Base-by-base conservation (phyloP, 768 basidiomycete genomes). In the Pisolithus marmoratus region DNA sequence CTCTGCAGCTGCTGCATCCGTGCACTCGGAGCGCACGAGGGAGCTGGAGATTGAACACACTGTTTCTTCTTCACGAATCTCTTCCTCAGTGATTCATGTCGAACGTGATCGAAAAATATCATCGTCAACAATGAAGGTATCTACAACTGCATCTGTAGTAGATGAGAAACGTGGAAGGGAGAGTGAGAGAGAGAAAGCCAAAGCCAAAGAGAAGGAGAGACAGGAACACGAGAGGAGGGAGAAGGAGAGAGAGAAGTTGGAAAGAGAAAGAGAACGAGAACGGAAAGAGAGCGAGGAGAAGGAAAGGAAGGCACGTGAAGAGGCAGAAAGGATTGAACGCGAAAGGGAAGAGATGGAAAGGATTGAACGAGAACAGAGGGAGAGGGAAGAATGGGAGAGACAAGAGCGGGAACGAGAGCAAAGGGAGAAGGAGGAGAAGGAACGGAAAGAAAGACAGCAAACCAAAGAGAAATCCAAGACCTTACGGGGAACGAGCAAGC, bases 61-160 rank as follows among this genome's bases (percentile, higher is more conserved):
- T 14, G n/a, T 58, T 9, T 60, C 67, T 15, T 60, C 67, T 20
- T 67, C 66, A 17, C 62, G 58, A 36, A 23, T 52, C 42, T 61
- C 66, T 8, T 59, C 67, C 31, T 58, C 57, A 14, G 42, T 46
- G 22, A 50, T 53, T 8, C 58, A 58, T 9, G 43, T 52, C 22
- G 67, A 67, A 24, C 65, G 57, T 17, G 67, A 69, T 37, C 56
- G 63, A 15, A 69, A 57, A 44, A 26, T 24, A 1, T 60, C 67
- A 11, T 19, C 53, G n/a, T 46, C 65, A 2, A 67, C 67, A 24
- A 52, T 44, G 34, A 67, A 54, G 23, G 26, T 58, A 58, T 73
- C 52, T 77, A 72, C 49, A 66, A 81, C 58, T 29, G 7, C 22
- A 5, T 45, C 42, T 31, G 11, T 17, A 9, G 34, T 37, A n/a